These are phyloP conservation scores for Globisporangium orthogonon DNA, from an alignment of 352 stramenopile genomes.

Conservation along the genomic window DNA sequence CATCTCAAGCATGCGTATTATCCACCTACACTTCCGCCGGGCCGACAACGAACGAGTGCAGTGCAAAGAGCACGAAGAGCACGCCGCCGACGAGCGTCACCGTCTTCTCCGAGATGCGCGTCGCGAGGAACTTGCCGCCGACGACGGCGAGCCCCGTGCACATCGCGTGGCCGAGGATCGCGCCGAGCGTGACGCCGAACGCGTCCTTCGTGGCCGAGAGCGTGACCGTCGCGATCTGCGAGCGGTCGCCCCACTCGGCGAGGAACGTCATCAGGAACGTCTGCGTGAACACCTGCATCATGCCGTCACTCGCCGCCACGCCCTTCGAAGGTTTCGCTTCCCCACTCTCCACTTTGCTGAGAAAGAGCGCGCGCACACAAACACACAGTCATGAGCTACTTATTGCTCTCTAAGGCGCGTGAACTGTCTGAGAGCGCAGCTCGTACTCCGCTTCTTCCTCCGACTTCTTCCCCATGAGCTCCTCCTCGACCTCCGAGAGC, in stretches of 20 bases:
- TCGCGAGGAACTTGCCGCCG: constrained; percentile 96
- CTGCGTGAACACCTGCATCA: constrained; percentile 90
- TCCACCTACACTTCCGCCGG: constrained; percentile 21
- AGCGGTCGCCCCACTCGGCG: constrained; percentile 98
- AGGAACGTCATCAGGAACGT: constrained; percentile 98
- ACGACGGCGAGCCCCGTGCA: constrained; percentile 97
- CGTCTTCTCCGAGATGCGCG: constrained; percentile 96
- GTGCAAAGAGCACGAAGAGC: constrained; percentile 96
- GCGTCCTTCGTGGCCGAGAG: constrained; percentile 94
- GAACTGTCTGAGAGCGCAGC: background rate
- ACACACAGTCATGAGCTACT: background rate
- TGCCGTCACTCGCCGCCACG: constrained; percentile 29
- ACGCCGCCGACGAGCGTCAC: constrained; percentile 93
- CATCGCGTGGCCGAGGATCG: constrained; percentile 95
- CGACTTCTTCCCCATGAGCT: constrained; percentile 80
- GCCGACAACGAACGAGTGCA: constrained; percentile 94
- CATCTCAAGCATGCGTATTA: too few species aligned
- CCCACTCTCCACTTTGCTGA: constrained; percentile 22
- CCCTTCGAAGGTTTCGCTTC: constrained; percentile 13
- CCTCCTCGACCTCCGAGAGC: constrained; percentile 76
- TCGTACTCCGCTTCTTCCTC: constrained; percentile 57
- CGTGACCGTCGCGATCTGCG: constrained; percentile 97
- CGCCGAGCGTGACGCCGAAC: constrained; percentile 94
- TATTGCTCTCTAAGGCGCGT: too few species aligned
- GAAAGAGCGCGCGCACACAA: background rate